phyloP scores from a whole-genome alignment of 2,329 filamentous ascomycete genomes.

The Fusarium nisikadoi region DNA sequence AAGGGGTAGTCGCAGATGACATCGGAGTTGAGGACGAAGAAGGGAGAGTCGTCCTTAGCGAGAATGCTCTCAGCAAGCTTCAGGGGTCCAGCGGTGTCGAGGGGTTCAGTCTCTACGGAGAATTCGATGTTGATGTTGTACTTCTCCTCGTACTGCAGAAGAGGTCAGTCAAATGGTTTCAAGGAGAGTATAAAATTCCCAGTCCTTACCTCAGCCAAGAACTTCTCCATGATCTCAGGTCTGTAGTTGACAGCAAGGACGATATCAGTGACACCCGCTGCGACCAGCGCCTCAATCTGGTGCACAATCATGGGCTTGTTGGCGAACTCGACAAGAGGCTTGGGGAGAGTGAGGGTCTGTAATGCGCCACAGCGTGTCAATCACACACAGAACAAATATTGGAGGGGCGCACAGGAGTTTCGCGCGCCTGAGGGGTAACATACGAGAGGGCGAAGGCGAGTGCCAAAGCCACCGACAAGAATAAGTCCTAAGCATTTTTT shows the following conservation, averaged over 20 bases:
- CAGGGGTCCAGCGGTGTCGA: slow-evolving; percentile 93
- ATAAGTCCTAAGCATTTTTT: slow-evolving; percentile 78
- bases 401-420: slow-evolving; percentile 21
- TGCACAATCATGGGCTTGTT: slow-evolving; percentile 99
- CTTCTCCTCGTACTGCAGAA: slow-evolving; percentile 80
- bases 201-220: slow-evolving; percentile 79
- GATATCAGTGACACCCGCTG: slow-evolving; percentile 95
- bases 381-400: not conserved
- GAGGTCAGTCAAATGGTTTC: slow-evolving; percentile 12
- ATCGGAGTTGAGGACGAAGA: slow-evolving; percentile 98
- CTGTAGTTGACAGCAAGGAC: slow-evolving; percentile 99
- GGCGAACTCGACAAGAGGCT: slow-evolving; percentile 96
- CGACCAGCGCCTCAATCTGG: slow-evolving; percentile 94
- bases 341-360: slow-evolving; percentile 94
- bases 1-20: slow-evolving; percentile 99
- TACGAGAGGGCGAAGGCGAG: slow-evolving; percentile 95
- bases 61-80: slow-evolving; percentile 95
- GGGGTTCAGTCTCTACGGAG: slow-evolving; percentile 94
- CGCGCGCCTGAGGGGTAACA: slow-evolving; percentile 48
- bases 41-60: slow-evolving; percentile 91
- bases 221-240: slow-evolving; percentile 96
- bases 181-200: not conserved
- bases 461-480: slow-evolving; percentile 99
- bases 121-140: slow-evolving; percentile 97
- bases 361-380: slow-evolving; percentile 38